Conservation (phyloP, 2,329 filamentous ascomycete species). For the Neophaeococcomyces aloes region DNA sequence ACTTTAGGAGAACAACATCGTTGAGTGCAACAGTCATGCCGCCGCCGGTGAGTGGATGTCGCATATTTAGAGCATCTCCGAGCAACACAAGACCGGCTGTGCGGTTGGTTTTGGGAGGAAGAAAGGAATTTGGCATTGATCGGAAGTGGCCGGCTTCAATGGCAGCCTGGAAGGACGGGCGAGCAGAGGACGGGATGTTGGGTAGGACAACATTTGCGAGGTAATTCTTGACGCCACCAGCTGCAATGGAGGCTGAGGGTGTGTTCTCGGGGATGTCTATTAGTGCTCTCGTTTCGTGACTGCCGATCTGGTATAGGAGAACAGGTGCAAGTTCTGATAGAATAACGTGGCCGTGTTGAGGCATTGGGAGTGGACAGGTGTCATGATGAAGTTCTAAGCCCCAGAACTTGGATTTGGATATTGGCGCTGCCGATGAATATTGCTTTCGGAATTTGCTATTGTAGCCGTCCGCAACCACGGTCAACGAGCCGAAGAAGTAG, state of each 20-base stretch:
- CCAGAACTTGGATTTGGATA: slow-evolving; percentile 80
- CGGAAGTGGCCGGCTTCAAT: slow-evolving; percentile 69
- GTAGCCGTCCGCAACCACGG: slow-evolving; percentile 86
- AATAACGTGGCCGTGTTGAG: slow-evolving; percentile 75
- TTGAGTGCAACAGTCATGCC: slow-evolving; percentile 98
- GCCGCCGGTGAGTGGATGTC: slow-evolving; percentile 92
- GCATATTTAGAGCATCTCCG: slow-evolving; percentile 97
- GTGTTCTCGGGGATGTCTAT: slow-evolving; percentile 75
- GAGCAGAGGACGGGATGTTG: slow-evolving; percentile 59
- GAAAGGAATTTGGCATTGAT: slow-evolving; percentile 92
- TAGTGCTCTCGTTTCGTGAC: slow-evolving; percentile 81
- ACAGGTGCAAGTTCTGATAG: slow-evolving; percentile 69
- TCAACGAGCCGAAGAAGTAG: slow-evolving; percentile 79
- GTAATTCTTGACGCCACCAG: slow-evolving; percentile 77
- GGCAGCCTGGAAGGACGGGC: slow-evolving; percentile 62
- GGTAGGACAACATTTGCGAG: slow-evolving; percentile 71
- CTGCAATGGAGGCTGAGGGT: slow-evolving; percentile 59
- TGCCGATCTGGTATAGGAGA: slow-evolving; percentile 92
- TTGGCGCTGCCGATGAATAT: slow-evolving; percentile 55
- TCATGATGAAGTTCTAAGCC: slow-evolving; percentile 66
- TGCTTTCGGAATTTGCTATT: slow-evolving; percentile 81
- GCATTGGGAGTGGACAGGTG: slow-evolving; percentile 67
- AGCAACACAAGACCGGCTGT: slow-evolving; percentile 67
- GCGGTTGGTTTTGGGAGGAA: slow-evolving; percentile 66
- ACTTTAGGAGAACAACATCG: slow-evolving; percentile 69